Base-by-base conservation (phyloP, 495 filamentous ascomycete species). In the Hyaloscypha finlandica region DNA sequence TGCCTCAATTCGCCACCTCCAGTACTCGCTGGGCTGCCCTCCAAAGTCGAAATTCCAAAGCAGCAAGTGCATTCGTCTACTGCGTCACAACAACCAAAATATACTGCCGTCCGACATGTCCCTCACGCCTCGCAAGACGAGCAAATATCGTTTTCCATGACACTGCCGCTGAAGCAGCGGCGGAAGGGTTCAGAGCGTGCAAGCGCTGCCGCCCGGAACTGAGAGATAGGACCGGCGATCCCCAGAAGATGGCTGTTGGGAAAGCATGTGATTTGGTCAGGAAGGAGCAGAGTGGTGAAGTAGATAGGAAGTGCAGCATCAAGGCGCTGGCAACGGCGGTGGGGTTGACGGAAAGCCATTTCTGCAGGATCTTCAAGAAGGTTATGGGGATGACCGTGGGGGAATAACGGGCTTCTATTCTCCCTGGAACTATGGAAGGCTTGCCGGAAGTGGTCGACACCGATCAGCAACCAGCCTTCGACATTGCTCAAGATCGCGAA, bases 351-450 rank as follows among this genome's bases (percentile, higher is more conserved):
- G 78, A 86, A 55, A 83, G 86, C 71, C 84, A 89, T 74, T 87
- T 90, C 68, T 86, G 85, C 70, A 85, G 89, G 35, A 75, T 89
- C 42, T 86, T 88, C 66, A 88, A 85, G 75, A 81, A 85, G 63
- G 78, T 79, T 3, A 83, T 80, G 71, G 85, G 88, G 64, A 75
- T 87, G 25, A 89, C 86, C 67, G 84, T 86, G n/a, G 86, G 86
- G 37, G 80, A 84, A 66, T 89, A 86, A 1, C 53, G 53, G 16
- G 53, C 53, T 56, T 48, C 16, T 16, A 19, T 48, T 12, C 16
- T 19, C 16, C 42, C 9, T 6, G 16, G 16, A 11, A 48, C 4
- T 48, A 16, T 12, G 4, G 16, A 3, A 11, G 16, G 42, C 16
- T 48, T 19, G 1, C 4, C 42, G 9, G 42, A 14, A 12, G 42